These are phyloP conservation scores for Gremmenia infestans DNA, from an alignment of 2,329 filamentous ascomycete species.

Conservation along the genomic window DNA sequence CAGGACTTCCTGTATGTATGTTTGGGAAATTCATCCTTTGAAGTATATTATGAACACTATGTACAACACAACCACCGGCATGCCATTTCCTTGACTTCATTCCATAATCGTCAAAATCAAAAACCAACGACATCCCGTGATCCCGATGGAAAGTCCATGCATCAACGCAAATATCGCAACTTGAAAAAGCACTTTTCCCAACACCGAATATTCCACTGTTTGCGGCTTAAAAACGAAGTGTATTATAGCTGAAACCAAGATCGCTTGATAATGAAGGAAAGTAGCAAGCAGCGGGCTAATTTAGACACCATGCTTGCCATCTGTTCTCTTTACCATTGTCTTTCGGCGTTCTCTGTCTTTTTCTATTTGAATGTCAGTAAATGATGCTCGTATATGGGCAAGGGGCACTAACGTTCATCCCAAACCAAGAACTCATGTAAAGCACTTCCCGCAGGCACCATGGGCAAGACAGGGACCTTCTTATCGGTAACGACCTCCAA, in stretches of 20 bases:
- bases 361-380: slow-evolving; percentile 43
- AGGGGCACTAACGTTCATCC: slow-evolving; percentile 59
- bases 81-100: not conserved
- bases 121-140: slow-evolving; percentile 1
- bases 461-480: slow-evolving; percentile 92
- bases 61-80: not conserved
- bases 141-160: slow-evolving; percentile 8
- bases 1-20: no score
- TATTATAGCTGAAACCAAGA: not conserved
- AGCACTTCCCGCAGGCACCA: slow-evolving; percentile 85
- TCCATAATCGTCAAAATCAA: not conserved
- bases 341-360: slow-evolving; percentile 65
- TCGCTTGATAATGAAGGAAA: not conserved
- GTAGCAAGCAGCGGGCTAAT: not conserved
- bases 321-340: slow-evolving; percentile 59
- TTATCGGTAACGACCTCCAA: slow-evolving; percentile 89
- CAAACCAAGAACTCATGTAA: slow-evolving; percentile 92
- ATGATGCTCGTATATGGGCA: slow-evolving; percentile 5
- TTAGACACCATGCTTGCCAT: slow-evolving; percentile 21
- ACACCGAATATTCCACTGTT: slow-evolving; percentile 4
- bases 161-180: slow-evolving; percentile 4
- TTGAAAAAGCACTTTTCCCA: slow-evolving; percentile 15
- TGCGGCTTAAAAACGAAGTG: not conserved
- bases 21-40: no score
- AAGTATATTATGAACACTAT: not conserved